Base-by-base conservation (phyloP, 352 stramenopile genomes). In the Aphanomyces euteiches region DNA sequence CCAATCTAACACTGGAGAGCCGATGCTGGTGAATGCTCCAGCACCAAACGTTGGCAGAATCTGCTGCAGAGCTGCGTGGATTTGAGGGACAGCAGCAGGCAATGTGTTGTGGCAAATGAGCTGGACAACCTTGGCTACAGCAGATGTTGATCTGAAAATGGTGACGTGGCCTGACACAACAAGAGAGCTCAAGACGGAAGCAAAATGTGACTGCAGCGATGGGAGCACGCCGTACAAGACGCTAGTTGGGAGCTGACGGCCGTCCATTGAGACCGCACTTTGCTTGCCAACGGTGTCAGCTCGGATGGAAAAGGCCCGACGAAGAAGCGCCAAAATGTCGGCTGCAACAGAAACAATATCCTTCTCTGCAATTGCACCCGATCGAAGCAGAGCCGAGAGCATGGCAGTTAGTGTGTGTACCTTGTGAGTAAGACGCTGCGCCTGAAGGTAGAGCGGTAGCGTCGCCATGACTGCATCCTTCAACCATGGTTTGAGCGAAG, bases 251-350 rank as follows among this genome's bases (percentile, higher is more conserved):
- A 95, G 73, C 0, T 83, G 80, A n/a, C 84, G 75, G 38, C 87
- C 87, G 73, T 95, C 85, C 21, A 91, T 83, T 5, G 87, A 95
- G 28, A 93, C 77, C 17, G 83, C 85, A 8, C 81, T 91, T 65
- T 93, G 85, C 77, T 92, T 92, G 54, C 87, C 87, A 53, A 93
- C 79, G 45, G 92, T 83, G 21, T 88, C 77, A 7, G 82, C 87
- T 19, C 81, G 82, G 40, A 92, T 74, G 3, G 73, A 77, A 60
- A 95, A 74, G 5, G 87, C 78, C 17, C 87, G 83, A 6, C 84
- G 84, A 56, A 79, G 74, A 28, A 92, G 77, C 17, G 74, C 59
- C 45, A 93, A 58, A 21, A 91, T 53, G 7, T 91, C 81, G 10
- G 59, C 63, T 3, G 90, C 41, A 36, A 95, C 74, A 41, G 87